These are phyloP conservation scores for Dalbergia cochinchinensis DNA, from an alignment of 306 rosid genomes.

Conservation along the genomic window DNA sequence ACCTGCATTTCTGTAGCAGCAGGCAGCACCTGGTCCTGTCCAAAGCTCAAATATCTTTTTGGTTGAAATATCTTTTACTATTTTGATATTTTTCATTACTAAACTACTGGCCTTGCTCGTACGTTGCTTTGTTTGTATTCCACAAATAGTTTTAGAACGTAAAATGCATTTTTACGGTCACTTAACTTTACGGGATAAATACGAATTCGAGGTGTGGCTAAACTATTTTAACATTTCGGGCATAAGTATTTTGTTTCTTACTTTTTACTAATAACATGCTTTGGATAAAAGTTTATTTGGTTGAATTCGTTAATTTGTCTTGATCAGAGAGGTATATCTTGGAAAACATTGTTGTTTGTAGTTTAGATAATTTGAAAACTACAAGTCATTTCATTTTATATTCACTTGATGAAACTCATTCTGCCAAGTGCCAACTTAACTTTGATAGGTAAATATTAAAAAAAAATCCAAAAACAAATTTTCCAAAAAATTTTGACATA, in stretches of 20 bases:
- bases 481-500: not conserved
- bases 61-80: not conserved
- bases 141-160: not conserved
- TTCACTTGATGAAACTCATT: not conserved
- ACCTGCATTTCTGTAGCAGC: conserved; percentile 48
- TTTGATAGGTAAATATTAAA: not conserved
- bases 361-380: not conserved
- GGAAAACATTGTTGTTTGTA: not conserved
- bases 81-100: not conserved
- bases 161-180: conserved; percentile 1
- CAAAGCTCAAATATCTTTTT: not conserved
- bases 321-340: not conserved
- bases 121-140: not conserved
- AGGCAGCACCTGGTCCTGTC: conserved; percentile 54
- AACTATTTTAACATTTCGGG: not conserved
- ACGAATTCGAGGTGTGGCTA: not conserved
- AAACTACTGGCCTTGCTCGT: not conserved
- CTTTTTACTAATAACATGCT: not conserved
- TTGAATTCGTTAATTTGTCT: not conserved
- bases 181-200: not conserved
- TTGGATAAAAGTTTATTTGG: not conserved
- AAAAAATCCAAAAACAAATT: no score
- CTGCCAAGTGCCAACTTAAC: not conserved
- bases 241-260: not conserved
- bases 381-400: not conserved